Evolutionary conservation across 805 yeast species (phyloP), one percentile per base, ranked within the genome.

Genomic region (Saturnispora quitensis): DNA sequence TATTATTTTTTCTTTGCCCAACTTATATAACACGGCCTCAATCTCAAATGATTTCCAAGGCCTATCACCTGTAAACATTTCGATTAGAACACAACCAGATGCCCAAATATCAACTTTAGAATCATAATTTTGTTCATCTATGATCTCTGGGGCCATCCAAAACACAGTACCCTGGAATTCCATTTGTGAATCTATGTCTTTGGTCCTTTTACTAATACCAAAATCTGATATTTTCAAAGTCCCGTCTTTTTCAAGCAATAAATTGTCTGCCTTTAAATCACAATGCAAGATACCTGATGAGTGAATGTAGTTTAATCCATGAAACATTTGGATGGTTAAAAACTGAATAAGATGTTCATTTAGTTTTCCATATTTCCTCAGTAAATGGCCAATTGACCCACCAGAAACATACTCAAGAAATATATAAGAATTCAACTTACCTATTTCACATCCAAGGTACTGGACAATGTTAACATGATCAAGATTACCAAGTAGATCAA

Each of bases 131-230:
- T 81, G 81, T 53, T 88, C 89, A 64, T 89, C 91, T 48, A 93
- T 89, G 57, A 95, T 96, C 64, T 93, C 99, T 0, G 99, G 99
- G 1, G 99, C 99, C 99, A 93, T 93, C 99, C 99, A 93, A 66
- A 90, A 93, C 1, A 95, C 89, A 0, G 99, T 90, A 24, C 99
- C 99, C 68, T 95, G 96, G 56, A 68, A 65, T 12, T 97, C 90
- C 96, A 90, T 87, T 51, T 89, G 97, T 4, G 96, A 89, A 31
- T 86, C 82, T 65, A 93, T 91, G 63, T 93, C 90, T 44, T 82
- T 77, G 12, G 89, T 80, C 61, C 82, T 80, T 65, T 89, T 90
- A 42, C 97, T 89, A 49, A 93, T 93, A 45, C 99, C 99, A 70
- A 93, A 93, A 67, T 93, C 99, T 13, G 96, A 85, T 46, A 93